Evolutionary conservation across 1,284 basidiomycete species (phyloP), one percentile per base, ranked within the genome.

Genomic region (Pascua guehoae): DNA sequence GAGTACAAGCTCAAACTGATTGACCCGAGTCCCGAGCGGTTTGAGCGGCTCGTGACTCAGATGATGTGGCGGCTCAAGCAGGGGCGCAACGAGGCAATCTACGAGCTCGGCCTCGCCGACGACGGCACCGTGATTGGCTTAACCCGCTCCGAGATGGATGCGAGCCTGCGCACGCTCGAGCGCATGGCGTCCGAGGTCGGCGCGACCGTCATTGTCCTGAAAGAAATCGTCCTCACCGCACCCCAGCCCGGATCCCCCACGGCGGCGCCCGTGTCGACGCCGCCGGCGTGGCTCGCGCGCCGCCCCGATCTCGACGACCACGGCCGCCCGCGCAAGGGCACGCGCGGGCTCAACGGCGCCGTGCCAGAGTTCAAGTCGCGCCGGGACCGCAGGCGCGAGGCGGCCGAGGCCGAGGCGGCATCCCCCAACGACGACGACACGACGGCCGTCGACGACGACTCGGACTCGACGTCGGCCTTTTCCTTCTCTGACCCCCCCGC

Each of bases 51-150:
- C 15, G 88, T 92, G 55, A 95, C 92, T 1, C 92, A 96, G 78
- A 85, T 95, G 75, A 92, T 94, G 74, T 96, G 93, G 92, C 84
- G 92, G 4, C 82, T 96, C 5, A 85, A 93, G 50, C 89, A 95
- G 74, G 92, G 92, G 14, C 86, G 88, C 5, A 92, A 92, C 5
- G 87, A 90, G 70, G 91, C 92, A 0, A 89, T 91, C 72, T 96
- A 96, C 67, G 92, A 95, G 72, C 84, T 96, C 15, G 93, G 92
- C 14, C 87, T 96, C 0, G 73, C 79, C 7, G 92, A 96, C 71
- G 88, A 88, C 4, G 92, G 92, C 1, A 84, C 86, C 4, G 85
- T 96, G 15, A 82, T 95, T 45, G 92, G 92, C 0, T 82, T 96
- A 8, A 80, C 84, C 0, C 81, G 86, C 32, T 73, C 78, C 1